Evolutionary conservation across 1,284 basidiomycete genomes (phyloP).

Genomic region (Marasmius oreades): DNA sequence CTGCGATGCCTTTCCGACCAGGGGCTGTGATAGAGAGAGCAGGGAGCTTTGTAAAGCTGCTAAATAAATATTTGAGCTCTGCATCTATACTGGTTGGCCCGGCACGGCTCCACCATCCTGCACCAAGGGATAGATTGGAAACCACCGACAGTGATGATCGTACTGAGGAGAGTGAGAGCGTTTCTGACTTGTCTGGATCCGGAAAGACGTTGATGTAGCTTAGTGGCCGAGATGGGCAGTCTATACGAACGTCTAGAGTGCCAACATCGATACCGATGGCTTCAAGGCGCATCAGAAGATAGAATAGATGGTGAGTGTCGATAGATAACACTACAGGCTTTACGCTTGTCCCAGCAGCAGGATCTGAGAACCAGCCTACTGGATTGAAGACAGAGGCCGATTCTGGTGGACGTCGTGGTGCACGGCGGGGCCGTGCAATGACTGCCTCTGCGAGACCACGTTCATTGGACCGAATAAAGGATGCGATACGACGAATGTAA

Average conservation of each 20-base stretch:
- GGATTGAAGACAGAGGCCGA: constrained; percentile 51
- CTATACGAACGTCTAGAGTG: constrained; percentile 75
- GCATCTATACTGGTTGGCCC: constrained; percentile 59
- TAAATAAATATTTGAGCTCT: constrained; percentile 83
- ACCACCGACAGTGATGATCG: constrained; percentile 77
- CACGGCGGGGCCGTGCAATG: constrained; percentile 45
- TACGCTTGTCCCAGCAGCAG: constrained; percentile 28
- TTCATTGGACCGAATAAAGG: constrained; percentile 70
- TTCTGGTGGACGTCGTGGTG: constrained; percentile 35
- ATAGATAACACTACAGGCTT: constrained; percentile 65
- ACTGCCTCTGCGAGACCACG: constrained; percentile 63
- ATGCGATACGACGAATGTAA: constrained; percentile 64
- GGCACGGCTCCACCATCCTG: constrained; percentile 63
- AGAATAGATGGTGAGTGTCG: constrained; percentile 84
- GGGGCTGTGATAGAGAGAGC: constrained; percentile 65
- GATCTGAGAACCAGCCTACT: constrained; percentile 52
- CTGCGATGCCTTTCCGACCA: constrained; percentile 62
- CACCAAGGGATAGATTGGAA: constrained; percentile 69
- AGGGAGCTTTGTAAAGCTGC: constrained; percentile 84
- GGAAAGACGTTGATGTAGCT: constrained; percentile 64
- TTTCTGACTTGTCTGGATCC: constrained; percentile 62
- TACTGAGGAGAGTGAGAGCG: constrained; percentile 76
- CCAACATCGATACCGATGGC: constrained; percentile 73
- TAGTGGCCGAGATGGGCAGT: constrained; percentile 69
- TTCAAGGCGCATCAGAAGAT: constrained; percentile 84